Conservation (phyloP, 345 rosid species). For the Syzygium aqueum region DNA sequence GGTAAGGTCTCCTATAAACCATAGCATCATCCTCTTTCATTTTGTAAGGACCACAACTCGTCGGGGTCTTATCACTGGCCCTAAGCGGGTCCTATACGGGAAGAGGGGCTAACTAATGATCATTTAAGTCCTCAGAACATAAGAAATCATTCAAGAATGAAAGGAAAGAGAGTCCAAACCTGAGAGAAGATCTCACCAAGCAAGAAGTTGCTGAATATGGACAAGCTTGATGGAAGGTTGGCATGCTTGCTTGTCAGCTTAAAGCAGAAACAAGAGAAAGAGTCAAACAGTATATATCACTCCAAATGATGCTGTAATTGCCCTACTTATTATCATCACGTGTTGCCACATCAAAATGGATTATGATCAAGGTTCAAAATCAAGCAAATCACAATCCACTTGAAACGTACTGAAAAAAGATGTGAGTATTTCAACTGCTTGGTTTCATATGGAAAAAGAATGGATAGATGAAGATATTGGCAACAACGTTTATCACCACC, state of each 20-base stretch:
- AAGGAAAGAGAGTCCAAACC: constrained; percentile 25
- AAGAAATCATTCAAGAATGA: not conserved
- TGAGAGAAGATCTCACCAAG: constrained; percentile 90
- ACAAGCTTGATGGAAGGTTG: constrained; percentile 76
- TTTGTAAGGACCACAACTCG: constrained; percentile 80
- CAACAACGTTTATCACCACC: not conserved
- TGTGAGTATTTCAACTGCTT: not conserved
- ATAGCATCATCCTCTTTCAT: constrained; percentile 96
- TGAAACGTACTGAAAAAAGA: not conserved
- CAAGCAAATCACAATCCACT: not conserved
- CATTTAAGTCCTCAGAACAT: not conserved
- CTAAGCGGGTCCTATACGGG: constrained; percentile 71
- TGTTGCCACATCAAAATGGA: not conserved
- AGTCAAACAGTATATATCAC: not conserved
- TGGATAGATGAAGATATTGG: not conserved
- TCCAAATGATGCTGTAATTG: not conserved
- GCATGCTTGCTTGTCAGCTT: constrained; percentile 73
- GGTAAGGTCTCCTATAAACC: constrained; percentile 93
- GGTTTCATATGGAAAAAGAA: not conserved
- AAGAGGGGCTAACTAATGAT: not conserved
- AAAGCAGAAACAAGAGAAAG: not conserved
- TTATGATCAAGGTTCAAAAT: not conserved
- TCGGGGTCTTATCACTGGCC: constrained; percentile 89
- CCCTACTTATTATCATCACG: no score
- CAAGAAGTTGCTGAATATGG: constrained; percentile 88